phyloP scores from a whole-genome alignment of 2,329 filamentous ascomycete genomes.

The Aspergillus pseudotamarii region DNA sequence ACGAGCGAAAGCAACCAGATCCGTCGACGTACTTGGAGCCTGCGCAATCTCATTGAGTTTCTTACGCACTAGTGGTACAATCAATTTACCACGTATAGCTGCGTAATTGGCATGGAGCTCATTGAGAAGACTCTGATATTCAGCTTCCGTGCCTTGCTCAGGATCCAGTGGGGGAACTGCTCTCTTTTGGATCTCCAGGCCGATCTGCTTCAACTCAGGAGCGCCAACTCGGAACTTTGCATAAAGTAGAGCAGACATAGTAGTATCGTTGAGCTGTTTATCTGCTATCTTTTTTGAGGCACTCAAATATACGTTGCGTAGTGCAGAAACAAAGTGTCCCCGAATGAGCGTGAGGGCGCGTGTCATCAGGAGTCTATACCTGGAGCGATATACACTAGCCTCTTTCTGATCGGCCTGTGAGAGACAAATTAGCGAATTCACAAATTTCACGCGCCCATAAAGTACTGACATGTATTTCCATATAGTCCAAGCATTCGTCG shows the following conservation, averaged over 20 bases:
- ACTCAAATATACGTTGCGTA: slow-evolving; percentile 64
- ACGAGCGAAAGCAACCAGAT: slow-evolving; percentile 67
- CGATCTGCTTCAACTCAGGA: slow-evolving; percentile 66
- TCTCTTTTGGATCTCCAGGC: slow-evolving; percentile 68
- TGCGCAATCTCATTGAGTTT: slow-evolving; percentile 59
- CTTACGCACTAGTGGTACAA: slow-evolving; percentile 64
- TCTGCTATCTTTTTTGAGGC: slow-evolving; percentile 66
- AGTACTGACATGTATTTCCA: slow-evolving; percentile 74
- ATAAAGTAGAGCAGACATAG: slow-evolving; percentile 70
- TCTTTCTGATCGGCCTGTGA: slow-evolving; percentile 78
- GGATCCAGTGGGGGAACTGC: slow-evolving; percentile 63
- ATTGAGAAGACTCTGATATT: slow-evolving; percentile 68
- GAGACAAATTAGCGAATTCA: slow-evolving; percentile 18
- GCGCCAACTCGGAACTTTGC: slow-evolving; percentile 71
- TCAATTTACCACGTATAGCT: slow-evolving; percentile 59
- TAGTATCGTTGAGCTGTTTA: slow-evolving; percentile 70
- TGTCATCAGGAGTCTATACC: slow-evolving; percentile 80
- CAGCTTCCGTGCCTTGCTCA: slow-evolving; percentile 60
- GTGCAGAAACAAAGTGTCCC: slow-evolving; percentile 65
- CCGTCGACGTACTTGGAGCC: slow-evolving; percentile 62
- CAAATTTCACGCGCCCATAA: not conserved
- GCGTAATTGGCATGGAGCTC: slow-evolving; percentile 67
- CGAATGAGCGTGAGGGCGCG: slow-evolving; percentile 68
- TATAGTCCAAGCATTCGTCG: slow-evolving; percentile 89
- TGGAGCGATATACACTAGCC: slow-evolving; percentile 81